These are phyloP conservation scores for Ustilago tritici DNA, from an alignment of 1,284 basidiomycete genomes.

Conservation along the genomic window DNA sequence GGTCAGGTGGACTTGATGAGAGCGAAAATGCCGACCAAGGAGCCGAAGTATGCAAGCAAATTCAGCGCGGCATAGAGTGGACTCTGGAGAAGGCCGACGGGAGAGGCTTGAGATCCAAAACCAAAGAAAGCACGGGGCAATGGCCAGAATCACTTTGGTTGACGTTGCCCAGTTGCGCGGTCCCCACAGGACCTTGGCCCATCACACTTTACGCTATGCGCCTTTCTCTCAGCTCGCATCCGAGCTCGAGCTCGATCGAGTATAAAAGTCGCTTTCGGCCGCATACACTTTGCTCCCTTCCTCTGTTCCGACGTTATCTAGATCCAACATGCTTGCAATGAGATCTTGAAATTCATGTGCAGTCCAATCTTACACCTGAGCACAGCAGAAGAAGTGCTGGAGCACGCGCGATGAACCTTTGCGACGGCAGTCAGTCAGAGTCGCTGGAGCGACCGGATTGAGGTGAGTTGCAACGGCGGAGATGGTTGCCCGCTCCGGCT, in stretches of 20 bases:
- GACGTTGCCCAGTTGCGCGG: not conserved
- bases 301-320: not conserved
- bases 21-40: conserved; percentile 3
- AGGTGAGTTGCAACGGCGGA: not conserved
- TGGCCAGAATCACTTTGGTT: not conserved
- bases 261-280: conserved; percentile 10
- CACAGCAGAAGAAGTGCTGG: not conserved
- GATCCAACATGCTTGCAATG: conserved; percentile 1
- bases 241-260: conserved; percentile 16
- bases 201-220: not conserved
- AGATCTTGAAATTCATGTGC: not conserved
- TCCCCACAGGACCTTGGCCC: conserved; percentile 6
- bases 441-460: conserved; percentile 34
- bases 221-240: not conserved
- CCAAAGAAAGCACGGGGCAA: conserved; percentile 18
- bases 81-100: conserved; percentile 7
- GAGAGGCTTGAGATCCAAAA: conserved; percentile 4
- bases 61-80: not conserved
- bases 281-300: not conserved
- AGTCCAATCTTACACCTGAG: not conserved
- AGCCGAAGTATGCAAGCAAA: conserved; percentile 11
- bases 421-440: not conserved
- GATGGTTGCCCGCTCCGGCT: not conserved
- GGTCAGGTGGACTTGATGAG: conserved; percentile 14
- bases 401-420: no score